Base-by-base conservation (phyloP, 176 grass and related monocot species). In the Leersia perrieri region DNA sequence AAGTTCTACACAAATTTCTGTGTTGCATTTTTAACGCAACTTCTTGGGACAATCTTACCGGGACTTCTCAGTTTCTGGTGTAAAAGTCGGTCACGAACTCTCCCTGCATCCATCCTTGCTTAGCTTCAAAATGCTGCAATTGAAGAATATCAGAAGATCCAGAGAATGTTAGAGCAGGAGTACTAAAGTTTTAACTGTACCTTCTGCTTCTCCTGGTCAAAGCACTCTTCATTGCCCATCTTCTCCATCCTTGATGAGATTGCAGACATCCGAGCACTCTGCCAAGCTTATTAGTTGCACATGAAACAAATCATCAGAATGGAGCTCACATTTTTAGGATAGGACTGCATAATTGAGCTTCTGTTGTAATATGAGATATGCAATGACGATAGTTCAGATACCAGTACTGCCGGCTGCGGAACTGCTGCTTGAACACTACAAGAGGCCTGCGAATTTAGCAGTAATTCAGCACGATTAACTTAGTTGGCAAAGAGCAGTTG, bases 231-330 rank as follows among this genome's bases (percentile, higher is more conserved):
- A 91, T 2, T 89, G 86, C 22, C 92, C 92, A 75, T 94, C 92
- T 33, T 91, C 80, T 16, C 92, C 92, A 45, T 94, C 92, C 83
- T 91, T 89, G 83, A 94, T 87, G 66, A 86, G 79, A 60, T 94
- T 94, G 76, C 92, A 94, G 14, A 91, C 87, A 35, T 94, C 92
- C 11, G 89, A 91, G 80, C 92, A 94, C 66, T 94, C 92, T 25
- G 80, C 71, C 72, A 91, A 51, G 77, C 86, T n/a, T n/a, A n/a
- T n/a, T 91, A 55, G 22, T 55, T 1, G 6, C 72, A 23, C 6
- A 79, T 60, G 58, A 79, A 86, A 31, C 8, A 13, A 11, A 18
- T 65, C 3, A 69, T 75, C 69, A 69, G 65, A 64, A 5, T 30
- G 29, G 2, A 26, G 13, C 0, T 39, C 40, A 41, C n/a, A 44